Base-by-base conservation (phyloP, 169 alveolate species). In the Cryptosporidium meleagridis region DNA sequence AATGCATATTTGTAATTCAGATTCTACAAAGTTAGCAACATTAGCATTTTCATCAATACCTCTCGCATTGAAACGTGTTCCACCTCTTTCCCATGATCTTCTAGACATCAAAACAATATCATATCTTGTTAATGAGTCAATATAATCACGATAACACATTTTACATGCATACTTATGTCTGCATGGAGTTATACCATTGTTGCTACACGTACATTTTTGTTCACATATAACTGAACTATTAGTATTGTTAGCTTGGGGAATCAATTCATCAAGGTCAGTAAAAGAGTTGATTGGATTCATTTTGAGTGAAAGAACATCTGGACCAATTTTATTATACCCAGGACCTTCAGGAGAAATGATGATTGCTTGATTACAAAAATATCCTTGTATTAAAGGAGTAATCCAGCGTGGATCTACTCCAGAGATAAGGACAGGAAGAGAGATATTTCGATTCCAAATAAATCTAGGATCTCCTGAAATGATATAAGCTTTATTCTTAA, bases 21-120 rank as follows among this genome's bases (percentile, higher is more conserved):
- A 96, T 94, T 98, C 99, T 4, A 96, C 99, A 93, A 95, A 98
- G 93, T 98, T 98, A 29, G 98, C 99, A 29, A 96, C 98, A 93
- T 96, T 94, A 26, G 99, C 99, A 21, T 95, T 93, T 31, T 93
- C 98, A 84, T 98, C 98, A 6, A 97, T 95, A n/a, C 99, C 99
- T 92, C 99, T 95, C 33, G 97, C 96, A 92, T 95, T 95, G 87
- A 95, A 95, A 67, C 99, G 92, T 33, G 98, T 97, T 21, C 99
- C 99, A 21, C 97, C 95, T 62, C 97, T 93, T 85, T 95, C 91
- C 85, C 93, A 94, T 62, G 96, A 92, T 89, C 99, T 94, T 58
- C 99, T 93, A 3, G 97, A 95, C 29, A 96, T 92, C 41, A 96
- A 72, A 45, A 91, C 84, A 48, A 92, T 73, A 53, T 87, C 91